A percentile compares a stretch with the other conserved stretches of the same genome.
Conservation (phyloP, 106 monocot species). For the Acanthochlamys bracteata region DNA sequence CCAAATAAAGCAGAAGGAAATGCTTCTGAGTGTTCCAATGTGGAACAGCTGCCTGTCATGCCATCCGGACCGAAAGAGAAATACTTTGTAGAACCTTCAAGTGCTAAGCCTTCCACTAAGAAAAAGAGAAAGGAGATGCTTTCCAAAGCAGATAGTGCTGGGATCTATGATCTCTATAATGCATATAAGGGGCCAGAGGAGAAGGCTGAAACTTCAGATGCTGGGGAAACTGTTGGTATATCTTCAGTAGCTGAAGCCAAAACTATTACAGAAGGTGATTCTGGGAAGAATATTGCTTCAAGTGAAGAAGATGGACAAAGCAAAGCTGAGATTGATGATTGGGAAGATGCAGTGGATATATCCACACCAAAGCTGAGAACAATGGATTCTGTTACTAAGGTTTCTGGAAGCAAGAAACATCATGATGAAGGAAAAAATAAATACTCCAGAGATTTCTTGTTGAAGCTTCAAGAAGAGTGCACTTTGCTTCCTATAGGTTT, state of each 20-base stretch:
- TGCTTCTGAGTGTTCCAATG: slow-evolving; percentile 1
- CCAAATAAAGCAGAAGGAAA: slow-evolving; percentile 8
- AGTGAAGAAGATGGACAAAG: slow-evolving; percentile 28
- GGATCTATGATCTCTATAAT: slow-evolving; percentile 74
- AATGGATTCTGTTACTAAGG: not conserved
- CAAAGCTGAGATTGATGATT: slow-evolving; percentile 64
- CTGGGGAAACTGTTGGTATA: slow-evolving; percentile 19
- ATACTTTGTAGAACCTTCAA: slow-evolving; percentile 16
- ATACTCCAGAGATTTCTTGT: slow-evolving; percentile 5
- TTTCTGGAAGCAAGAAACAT: not conserved
- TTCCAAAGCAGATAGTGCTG: slow-evolving; percentile 84
- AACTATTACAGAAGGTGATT: slow-evolving; percentile 10
- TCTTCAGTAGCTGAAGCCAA: slow-evolving; percentile 13
- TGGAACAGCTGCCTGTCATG: not conserved
- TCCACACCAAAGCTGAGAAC: slow-evolving; percentile 42
- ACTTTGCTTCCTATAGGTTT: not conserved
- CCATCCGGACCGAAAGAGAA: slow-evolving; percentile 29
- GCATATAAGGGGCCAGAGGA: slow-evolving; percentile 81
- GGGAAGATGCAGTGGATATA: slow-evolving; percentile 78
- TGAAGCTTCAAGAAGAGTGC: slow-evolving; percentile 2
- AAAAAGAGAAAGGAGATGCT: slow-evolving; percentile 61
- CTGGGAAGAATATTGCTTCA: slow-evolving; percentile 16
- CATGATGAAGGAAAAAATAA: slow-evolving; percentile 4
- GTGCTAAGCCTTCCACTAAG: slow-evolving; percentile 39
- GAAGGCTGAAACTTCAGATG: slow-evolving; percentile 23